Evolutionary conservation across 2,329 filamentous ascomycete species (phyloP).

Genomic region (Cryoendolithus antarcticus): DNA sequence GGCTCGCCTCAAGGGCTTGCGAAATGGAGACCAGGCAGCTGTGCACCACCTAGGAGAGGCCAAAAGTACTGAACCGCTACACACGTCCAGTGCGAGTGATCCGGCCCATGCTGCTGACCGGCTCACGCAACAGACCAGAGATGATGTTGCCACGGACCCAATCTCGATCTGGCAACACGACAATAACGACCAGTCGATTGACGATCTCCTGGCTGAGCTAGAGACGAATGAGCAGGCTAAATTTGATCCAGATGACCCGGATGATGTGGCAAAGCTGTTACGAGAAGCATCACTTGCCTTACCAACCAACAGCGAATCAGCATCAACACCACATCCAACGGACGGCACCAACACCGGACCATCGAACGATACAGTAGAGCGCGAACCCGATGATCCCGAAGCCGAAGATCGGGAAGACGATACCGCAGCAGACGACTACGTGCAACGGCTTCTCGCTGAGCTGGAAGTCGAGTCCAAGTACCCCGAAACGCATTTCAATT

Average conservation of each 20-base stretch:
- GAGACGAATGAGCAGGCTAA: slow-evolving; percentile 28
- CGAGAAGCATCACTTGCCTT: slow-evolving; percentile 30
- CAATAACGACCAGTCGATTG: slow-evolving; percentile 34
- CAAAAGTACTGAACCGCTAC: neutral
- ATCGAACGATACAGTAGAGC: too few relatives aligned
- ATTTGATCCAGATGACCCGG: slow-evolving; percentile 27
- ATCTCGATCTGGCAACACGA: slow-evolving; percentile 19
- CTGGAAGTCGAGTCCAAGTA: slow-evolving; percentile 32
- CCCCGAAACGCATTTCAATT: too few relatives aligned
- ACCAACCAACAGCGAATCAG: slow-evolving; percentile 9
- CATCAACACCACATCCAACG: too few relatives aligned
- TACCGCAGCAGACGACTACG: slow-evolving; percentile 34
- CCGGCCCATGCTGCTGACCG: slow-evolving; percentile 3
- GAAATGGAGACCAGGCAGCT: slow-evolving; percentile 6
- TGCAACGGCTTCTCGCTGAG: slow-evolving; percentile 34
- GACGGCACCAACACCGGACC: too few relatives aligned
- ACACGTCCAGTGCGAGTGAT: too few relatives aligned
- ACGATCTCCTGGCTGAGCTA: slow-evolving; percentile 34
- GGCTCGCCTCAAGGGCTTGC: slow-evolving; percentile 20
- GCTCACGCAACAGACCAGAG: slow-evolving; percentile 9
- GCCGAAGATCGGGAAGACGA: slow-evolving; percentile 21
- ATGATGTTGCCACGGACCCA: slow-evolving; percentile 13
- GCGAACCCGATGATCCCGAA: neutral
- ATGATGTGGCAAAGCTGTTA: slow-evolving; percentile 29
- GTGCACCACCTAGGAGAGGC: too few relatives aligned